These are phyloP conservation scores for Triangularia setosa DNA, from an alignment of 2,329 filamentous ascomycete genomes.

Conservation along the genomic window DNA sequence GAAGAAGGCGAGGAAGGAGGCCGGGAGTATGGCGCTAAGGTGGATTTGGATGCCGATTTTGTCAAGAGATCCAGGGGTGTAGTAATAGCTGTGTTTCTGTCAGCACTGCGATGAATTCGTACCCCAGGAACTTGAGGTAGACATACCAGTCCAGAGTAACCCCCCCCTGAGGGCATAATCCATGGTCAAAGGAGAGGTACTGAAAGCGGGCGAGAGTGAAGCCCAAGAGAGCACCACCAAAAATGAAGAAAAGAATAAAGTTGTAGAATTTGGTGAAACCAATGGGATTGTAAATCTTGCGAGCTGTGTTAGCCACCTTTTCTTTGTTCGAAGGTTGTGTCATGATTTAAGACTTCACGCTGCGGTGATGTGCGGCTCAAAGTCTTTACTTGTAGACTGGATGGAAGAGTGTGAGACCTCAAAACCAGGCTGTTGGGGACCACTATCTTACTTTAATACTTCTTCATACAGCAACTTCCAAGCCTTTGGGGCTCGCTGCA, in stretches of 20 bases:
- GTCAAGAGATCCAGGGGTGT: constrained; percentile 26
- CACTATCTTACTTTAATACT: neutral
- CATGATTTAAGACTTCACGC: neutral
- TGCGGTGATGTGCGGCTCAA: neutral
- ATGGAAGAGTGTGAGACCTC: neutral
- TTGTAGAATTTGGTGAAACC: constrained; percentile 58
- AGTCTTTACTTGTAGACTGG: neutral
- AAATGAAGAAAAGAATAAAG: constrained; percentile 50
- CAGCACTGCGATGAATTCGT: neutral
- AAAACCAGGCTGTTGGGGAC: neutral
- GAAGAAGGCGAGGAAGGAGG: constrained; percentile 39
- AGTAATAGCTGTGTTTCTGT: constrained; percentile 16
- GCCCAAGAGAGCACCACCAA: constrained; percentile 41
- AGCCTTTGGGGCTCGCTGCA: neutral
- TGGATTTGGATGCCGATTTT: constrained; percentile 44
- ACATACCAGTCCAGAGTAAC: constrained; percentile 36
- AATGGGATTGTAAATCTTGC: constrained; percentile 25
- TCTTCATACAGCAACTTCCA: neutral
- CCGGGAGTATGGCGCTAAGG: constrained; percentile 43
- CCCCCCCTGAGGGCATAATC: constrained; percentile 31
- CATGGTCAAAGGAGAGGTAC: constrained; percentile 45
- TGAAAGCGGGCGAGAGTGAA: constrained; percentile 47
- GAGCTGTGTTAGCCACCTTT: neutral
- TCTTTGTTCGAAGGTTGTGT: neutral
- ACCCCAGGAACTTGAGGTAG: neutral